These are phyloP conservation scores for Dendrobium officinale DNA, from an alignment of 106 monocot genomes.

Conservation along the genomic window DNA sequence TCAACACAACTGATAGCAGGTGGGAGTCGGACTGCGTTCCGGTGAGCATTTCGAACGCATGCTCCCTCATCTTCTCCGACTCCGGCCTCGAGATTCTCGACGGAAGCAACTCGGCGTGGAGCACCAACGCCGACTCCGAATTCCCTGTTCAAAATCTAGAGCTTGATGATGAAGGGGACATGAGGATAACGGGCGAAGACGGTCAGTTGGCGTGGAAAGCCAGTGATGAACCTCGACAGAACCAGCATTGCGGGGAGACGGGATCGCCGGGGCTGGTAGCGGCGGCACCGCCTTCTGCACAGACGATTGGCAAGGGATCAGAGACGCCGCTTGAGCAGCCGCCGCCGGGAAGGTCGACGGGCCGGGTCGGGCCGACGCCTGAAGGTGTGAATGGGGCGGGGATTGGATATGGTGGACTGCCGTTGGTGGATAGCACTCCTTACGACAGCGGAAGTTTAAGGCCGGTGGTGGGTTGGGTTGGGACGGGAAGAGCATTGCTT, in stretches of 20 bases:
- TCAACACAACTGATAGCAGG: slow-evolving; percentile 13
- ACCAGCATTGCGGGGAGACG: slow-evolving; percentile 40
- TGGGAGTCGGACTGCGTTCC: slow-evolving; percentile 83
- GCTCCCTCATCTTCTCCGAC: slow-evolving; percentile 51
- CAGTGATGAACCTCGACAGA: slow-evolving; percentile 39
- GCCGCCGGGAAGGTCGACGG: background rate
- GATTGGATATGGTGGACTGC: slow-evolving; percentile 4
- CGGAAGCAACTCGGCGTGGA: slow-evolving; percentile 53
- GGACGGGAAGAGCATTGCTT: background rate
- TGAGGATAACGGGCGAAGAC: slow-evolving; percentile 55
- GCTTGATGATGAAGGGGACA: slow-evolving; percentile 65
- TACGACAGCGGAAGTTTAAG: slow-evolving; percentile 24
- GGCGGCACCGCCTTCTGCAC: slow-evolving; percentile 44
- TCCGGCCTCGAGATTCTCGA: slow-evolving; percentile 67
- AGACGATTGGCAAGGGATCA: slow-evolving; percentile 12
- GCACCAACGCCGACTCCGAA: slow-evolving; percentile 17
- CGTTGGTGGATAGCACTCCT: slow-evolving; percentile 27
- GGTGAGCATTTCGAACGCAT: slow-evolving; percentile 47
- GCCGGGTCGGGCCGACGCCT: background rate
- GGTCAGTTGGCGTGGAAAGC: slow-evolving; percentile 77
- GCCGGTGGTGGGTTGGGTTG: background rate
- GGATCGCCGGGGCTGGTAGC: slow-evolving; percentile 36
- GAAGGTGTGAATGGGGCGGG: background rate
- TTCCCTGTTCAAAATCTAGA: slow-evolving; percentile 33
- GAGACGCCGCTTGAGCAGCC: slow-evolving; percentile 6